Percentiles rank a stretch among this genome's conserved stretches.
Evolutionary conservation across 805 yeast species (phyloP).

Genomic region (Yarrowia sp.): DNA sequence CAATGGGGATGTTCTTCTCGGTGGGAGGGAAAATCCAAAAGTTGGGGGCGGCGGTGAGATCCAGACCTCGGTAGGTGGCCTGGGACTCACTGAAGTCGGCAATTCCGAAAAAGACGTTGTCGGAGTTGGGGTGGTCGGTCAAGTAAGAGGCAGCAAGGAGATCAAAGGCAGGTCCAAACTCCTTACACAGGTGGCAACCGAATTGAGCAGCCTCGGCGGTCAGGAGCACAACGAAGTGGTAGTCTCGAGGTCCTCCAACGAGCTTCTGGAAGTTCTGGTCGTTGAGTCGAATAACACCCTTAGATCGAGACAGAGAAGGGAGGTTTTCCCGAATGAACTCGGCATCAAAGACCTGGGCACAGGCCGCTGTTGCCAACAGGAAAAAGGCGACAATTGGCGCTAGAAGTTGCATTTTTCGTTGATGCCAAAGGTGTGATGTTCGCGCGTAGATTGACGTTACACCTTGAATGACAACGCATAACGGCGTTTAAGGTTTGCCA

Average conservation of each 20-base stretch:
- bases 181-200: slow-evolving; percentile 72
- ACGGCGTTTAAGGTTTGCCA: background rate
- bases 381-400: slow-evolving; percentile 24
- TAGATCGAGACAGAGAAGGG: slow-evolving; percentile 20
- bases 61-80: slow-evolving; percentile 51
- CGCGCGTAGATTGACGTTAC: background rate
- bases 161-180: slow-evolving; percentile 64
- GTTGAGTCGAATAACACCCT: slow-evolving; percentile 49
- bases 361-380: slow-evolving; percentile 12
- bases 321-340: slow-evolving; percentile 16
- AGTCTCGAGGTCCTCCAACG: slow-evolving; percentile 65
- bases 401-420: slow-evolving; percentile 16
- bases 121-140: slow-evolving; percentile 52
- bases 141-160: slow-evolving; percentile 63
- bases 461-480: slow-evolving; percentile 17
- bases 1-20: slow-evolving; percentile 32
- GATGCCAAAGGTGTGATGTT: background rate
- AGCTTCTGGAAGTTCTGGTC: slow-evolving; percentile 58
- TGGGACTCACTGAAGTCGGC: slow-evolving; percentile 68
- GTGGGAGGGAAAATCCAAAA: slow-evolving; percentile 61
- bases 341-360: slow-evolving; percentile 10
- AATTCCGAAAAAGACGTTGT: slow-evolving; percentile 63
- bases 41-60: slow-evolving; percentile 75
- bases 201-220: slow-evolving; percentile 73
- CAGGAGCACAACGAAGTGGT: slow-evolving; percentile 60